phyloP scores from a whole-genome alignment of 1,139 yeast genomes.

The Saccharomyces hybrid region DNA sequence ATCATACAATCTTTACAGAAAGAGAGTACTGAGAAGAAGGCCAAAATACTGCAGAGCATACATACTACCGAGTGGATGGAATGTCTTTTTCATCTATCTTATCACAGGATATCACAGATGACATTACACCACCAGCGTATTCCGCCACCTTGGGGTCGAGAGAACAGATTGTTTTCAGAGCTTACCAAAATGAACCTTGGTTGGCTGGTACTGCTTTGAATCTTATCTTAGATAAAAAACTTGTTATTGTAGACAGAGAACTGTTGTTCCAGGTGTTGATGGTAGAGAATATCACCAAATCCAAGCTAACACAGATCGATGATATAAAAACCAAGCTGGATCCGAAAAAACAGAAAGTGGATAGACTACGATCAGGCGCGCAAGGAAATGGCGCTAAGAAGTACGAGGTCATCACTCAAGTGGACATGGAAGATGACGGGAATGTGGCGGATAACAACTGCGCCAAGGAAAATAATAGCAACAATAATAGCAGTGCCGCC shows the following conservation, averaged over 20 bases:
- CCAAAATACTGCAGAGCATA: not conserved
- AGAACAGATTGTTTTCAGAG: constrained; percentile 14
- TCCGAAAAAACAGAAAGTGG: constrained; percentile 28
- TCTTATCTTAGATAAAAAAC: constrained; percentile 14
- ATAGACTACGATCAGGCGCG: constrained; percentile 17
- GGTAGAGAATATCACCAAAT: constrained; percentile 32
- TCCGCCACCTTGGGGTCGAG: constrained; percentile 6
- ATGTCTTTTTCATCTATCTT: constrained; percentile 8
- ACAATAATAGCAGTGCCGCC: constrained; percentile 7
- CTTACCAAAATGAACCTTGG: constrained; percentile 25
- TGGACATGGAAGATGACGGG: constrained; percentile 20
- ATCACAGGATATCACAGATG: constrained; percentile 15
- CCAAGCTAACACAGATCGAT: constrained; percentile 34
- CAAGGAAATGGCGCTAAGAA: constrained; percentile 5
- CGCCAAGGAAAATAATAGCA: constrained; percentile 9
- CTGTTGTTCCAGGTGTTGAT: constrained; percentile 37
- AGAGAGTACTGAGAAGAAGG: not conserved
- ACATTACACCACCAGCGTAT: not conserved
- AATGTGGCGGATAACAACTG: constrained; percentile 14
- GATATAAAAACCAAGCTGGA: constrained; percentile 24
- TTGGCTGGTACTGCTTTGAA: constrained; percentile 6
- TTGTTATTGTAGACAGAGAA: constrained; percentile 16
- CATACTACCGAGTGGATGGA: not conserved
- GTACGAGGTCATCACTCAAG: constrained; percentile 17
- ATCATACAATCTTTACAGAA: not conserved